Conservation (phyloP, 768 basidiomycete genomes). For the Clitopilus hobsonii region DNA sequence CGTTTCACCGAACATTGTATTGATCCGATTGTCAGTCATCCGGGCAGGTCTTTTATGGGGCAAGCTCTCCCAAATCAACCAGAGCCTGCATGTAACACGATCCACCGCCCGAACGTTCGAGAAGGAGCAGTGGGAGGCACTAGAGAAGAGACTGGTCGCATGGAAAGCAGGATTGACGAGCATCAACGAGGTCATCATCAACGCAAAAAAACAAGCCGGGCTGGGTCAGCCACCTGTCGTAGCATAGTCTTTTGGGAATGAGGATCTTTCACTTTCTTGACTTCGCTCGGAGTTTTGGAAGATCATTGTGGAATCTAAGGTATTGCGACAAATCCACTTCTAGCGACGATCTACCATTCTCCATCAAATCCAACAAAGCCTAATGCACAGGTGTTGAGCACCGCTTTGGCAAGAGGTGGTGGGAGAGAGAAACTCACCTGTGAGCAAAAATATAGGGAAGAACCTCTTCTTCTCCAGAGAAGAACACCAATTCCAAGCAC, state of each 20-base stretch:
- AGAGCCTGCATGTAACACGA: slow-evolving; percentile 67
- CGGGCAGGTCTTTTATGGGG: slow-evolving; percentile 75
- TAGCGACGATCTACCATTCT: slow-evolving; percentile 57
- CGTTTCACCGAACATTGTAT: too few relatives aligned
- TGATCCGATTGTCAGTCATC: slow-evolving; percentile 49
- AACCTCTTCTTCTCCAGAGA: slow-evolving; percentile 82
- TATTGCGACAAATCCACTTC: slow-evolving; percentile 3
- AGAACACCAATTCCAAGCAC: slow-evolving; percentile 92
- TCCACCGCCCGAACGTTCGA: slow-evolving; percentile 76
- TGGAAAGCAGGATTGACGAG: slow-evolving; percentile 73
- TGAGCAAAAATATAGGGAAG: slow-evolving; percentile 74
- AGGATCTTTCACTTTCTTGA: neutral
- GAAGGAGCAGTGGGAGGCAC: slow-evolving; percentile 71
- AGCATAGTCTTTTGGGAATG: slow-evolving; percentile 1
- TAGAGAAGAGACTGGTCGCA: slow-evolving; percentile 68
- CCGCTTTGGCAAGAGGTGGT: neutral
- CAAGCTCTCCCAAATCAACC: slow-evolving; percentile 78
- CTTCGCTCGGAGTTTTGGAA: neutral
- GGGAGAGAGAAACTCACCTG: slow-evolving; percentile 41
- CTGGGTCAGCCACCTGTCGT: slow-evolving; percentile 17
- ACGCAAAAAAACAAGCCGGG: slow-evolving; percentile 44
- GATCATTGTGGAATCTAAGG: slow-evolving; percentile 3
- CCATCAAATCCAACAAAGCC: slow-evolving; percentile 86
- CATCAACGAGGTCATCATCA: slow-evolving; percentile 66
- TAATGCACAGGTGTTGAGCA: slow-evolving; percentile 20